Evolutionary conservation across 1,139 yeast species (phyloP).

Genomic region (Petasospora fabianii): DNA sequence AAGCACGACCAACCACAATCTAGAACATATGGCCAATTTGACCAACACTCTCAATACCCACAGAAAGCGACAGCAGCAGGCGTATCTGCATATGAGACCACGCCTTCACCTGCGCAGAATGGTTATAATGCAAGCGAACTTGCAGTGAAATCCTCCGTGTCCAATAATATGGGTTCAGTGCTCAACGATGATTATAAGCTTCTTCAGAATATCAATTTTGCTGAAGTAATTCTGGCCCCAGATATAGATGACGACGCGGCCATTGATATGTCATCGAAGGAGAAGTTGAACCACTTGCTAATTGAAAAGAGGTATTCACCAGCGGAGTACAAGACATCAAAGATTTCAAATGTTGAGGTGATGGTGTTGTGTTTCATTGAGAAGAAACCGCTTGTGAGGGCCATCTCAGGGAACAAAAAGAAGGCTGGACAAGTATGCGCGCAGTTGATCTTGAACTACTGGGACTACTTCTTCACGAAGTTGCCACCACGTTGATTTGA

Average conservation of each 20-base stretch:
- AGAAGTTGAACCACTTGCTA: conserved; percentile 14
- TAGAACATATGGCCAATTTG: no score
- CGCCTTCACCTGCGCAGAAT: no score
- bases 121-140: no score
- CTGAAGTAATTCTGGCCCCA: neutral
- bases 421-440: conserved; percentile 23
- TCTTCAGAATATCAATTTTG: conserved; percentile 2
- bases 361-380: conserved; percentile 18
- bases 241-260: conserved; percentile 1
- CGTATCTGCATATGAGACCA: no score
- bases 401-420: conserved; percentile 19
- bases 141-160: no score
- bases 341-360: conserved; percentile 17
- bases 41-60: no score
- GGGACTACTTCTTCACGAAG: conserved; percentile 7
- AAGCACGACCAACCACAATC: no score
- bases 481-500: conserved; percentile 7
- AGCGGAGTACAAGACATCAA: conserved; percentile 20
- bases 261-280: conserved; percentile 18
- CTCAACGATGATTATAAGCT: neutral
- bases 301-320: conserved; percentile 9
- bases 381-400: conserved; percentile 14
- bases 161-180: no score
- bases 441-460: conserved; percentile 14
- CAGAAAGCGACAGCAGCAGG: no score